Percentiles rank a stretch among this genome's conserved stretches.
Evolutionary conservation across 1,139 yeast species (phyloP).

Genomic region (Nematodospora anomalae): DNA sequence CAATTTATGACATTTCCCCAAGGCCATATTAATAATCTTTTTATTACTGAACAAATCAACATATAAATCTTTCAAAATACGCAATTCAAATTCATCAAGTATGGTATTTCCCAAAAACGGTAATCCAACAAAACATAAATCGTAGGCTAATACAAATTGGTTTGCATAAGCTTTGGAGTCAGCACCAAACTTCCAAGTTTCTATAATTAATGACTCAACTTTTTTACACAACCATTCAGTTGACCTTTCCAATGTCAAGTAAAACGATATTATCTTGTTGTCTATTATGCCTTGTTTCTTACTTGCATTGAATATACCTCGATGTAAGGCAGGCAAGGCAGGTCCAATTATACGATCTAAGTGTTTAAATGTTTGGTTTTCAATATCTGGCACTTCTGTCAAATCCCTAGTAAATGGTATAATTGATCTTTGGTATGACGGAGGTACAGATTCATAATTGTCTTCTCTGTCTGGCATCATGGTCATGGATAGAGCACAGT

Average conservation of each 20-base stretch:
- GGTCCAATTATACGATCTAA: conserved; percentile 6
- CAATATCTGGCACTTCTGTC: conserved; percentile 4
- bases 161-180: conserved; percentile 2
- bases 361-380: neutral
- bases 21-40: conserved; percentile 3
- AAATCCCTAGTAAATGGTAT: conserved; percentile 4
- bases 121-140: conserved; percentile 4
- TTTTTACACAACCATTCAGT: conserved; percentile 3
- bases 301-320: conserved; percentile 6
- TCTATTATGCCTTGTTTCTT: conserved; percentile 1
- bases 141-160: conserved; percentile 5
- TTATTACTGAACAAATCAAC: conserved; percentile 5
- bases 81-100: conserved; percentile 4
- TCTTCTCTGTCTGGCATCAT: neutral
- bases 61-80: conserved; percentile 5
- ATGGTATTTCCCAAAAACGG: conserved; percentile 3
- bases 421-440: conserved; percentile 5
- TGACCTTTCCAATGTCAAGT: conserved; percentile 3
- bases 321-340: conserved; percentile 5
- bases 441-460: conserved; percentile 1
- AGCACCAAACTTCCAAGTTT: conserved; percentile 5
- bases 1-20: conserved; percentile 2
- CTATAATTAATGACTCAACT: conserved; percentile 1
- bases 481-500: neutral
- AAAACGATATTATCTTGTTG: neutral